Evolutionary conservation across 331 rosid species (phyloP).

Genomic region (Ulmus americana): DNA sequence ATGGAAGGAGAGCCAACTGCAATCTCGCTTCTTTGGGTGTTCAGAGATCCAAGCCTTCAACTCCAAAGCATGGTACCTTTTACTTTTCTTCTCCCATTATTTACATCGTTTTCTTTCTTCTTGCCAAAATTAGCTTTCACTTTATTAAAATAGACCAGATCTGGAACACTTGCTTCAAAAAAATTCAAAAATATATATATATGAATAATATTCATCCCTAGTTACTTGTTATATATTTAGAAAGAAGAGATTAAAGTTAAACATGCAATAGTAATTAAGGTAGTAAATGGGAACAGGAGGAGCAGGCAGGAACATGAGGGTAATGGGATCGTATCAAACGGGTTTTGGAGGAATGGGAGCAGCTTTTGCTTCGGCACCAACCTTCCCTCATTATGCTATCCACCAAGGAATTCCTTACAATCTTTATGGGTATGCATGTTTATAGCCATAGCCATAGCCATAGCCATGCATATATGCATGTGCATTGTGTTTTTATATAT

Average conservation of each 20-base stretch:
- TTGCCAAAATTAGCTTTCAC: background rate
- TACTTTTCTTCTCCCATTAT: background rate
- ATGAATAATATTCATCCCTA: too few species aligned
- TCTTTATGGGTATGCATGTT: slow-evolving; percentile 66
- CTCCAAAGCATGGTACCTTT: slow-evolving; percentile 67
- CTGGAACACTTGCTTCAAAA: background rate
- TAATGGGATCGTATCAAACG: slow-evolving; percentile 66
- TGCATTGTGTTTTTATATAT: background rate
- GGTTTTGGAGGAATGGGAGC: slow-evolving; percentile 63
- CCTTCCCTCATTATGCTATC: slow-evolving; percentile 97
- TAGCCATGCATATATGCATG: background rate
- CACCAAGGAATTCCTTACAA: slow-evolving; percentile 97
- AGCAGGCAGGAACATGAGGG: slow-evolving; percentile 75
- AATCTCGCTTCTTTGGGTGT: slow-evolving; percentile 97
- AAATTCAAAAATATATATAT: too few species aligned
- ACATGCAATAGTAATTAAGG: background rate
- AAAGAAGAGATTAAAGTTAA: background rate
- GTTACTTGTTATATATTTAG: too few species aligned
- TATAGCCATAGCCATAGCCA: background rate
- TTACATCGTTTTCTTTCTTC: background rate
- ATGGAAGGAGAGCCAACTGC: slow-evolving; percentile 93
- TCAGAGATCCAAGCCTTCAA: slow-evolving; percentile 98
- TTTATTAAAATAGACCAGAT: background rate
- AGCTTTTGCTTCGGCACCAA: slow-evolving; percentile 70
- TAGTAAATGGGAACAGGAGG: slow-evolving; percentile 33